A percentile compares a stretch with the other conserved stretches of the same genome.
Evolutionary conservation across 2,329 filamentous ascomycete genomes (phyloP).

Genomic region (Apiospora sp.): DNA sequence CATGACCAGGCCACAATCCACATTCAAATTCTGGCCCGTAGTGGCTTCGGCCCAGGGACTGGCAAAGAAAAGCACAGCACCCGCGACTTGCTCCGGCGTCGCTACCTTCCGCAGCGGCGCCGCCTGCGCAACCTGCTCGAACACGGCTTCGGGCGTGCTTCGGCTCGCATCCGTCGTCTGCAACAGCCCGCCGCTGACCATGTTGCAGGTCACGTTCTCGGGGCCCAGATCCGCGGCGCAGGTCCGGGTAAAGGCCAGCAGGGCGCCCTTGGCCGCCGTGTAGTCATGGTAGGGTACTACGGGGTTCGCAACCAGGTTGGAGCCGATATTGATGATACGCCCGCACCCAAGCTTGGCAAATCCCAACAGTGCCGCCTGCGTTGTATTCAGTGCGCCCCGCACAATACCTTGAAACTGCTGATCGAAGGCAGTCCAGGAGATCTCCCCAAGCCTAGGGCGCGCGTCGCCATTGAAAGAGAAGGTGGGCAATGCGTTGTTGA

Average conservation of each 20-base stretch:
- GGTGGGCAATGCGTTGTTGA: slow-evolving; percentile 26
- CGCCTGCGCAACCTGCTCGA: slow-evolving; percentile 23
- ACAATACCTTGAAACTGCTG: slow-evolving; percentile 22
- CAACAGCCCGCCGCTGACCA: slow-evolving; percentile 26
- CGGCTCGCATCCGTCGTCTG: slow-evolving; percentile 26
- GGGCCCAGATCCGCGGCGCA: slow-evolving; percentile 26
- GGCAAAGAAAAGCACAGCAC: slow-evolving; percentile 27
- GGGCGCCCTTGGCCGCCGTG: slow-evolving; percentile 27
- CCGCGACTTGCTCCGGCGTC: slow-evolving; percentile 24
- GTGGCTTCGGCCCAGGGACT: slow-evolving; percentile 24
- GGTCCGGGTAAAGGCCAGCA: slow-evolving; percentile 26
- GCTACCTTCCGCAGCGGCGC: slow-evolving; percentile 22
- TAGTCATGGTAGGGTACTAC: slow-evolving; percentile 29
- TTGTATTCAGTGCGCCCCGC: slow-evolving; percentile 26
- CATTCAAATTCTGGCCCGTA: slow-evolving; percentile 26
- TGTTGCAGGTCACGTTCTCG: slow-evolving; percentile 23
- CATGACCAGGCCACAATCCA: slow-evolving; percentile 26
- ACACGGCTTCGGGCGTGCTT: slow-evolving; percentile 19
- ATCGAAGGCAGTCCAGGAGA: slow-evolving; percentile 25
- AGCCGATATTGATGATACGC: slow-evolving; percentile 28
- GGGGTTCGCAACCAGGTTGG: slow-evolving; percentile 27
- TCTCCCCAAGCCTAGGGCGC: slow-evolving; percentile 4
- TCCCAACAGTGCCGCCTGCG: not conserved
- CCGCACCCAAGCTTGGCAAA: slow-evolving; percentile 12
- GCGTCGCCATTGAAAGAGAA: slow-evolving; percentile 26